Percentiles rank a stretch among this genome's conserved stretches.
These are phyloP conservation scores for Phtheirospermum japonicum DNA, from an alignment of 257 asterid genomes.

Conservation along the genomic window DNA sequence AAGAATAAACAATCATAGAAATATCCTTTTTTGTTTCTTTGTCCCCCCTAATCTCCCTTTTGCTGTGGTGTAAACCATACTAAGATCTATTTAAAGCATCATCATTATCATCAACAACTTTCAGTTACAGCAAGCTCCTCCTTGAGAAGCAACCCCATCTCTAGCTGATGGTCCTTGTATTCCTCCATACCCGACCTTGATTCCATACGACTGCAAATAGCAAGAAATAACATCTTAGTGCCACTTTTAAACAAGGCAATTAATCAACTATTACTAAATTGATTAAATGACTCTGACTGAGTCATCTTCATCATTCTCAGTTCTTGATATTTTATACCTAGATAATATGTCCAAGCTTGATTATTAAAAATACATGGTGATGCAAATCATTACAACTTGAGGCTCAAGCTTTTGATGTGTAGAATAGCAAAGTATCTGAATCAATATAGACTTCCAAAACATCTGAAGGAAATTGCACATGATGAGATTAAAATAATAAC, in stretches of 20 bases:
- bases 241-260: background rate
- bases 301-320: background rate
- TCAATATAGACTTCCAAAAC: slow-evolving; percentile 1
- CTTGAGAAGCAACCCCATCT: slow-evolving; percentile 63
- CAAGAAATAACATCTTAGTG: slow-evolving; percentile 10
- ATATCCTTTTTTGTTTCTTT: background rate
- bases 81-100: slow-evolving; percentile 5
- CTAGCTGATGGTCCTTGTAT: slow-evolving; percentile 64
- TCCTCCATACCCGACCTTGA: slow-evolving; percentile 79
- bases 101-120: background rate
- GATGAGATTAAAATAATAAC: slow-evolving; percentile 1
- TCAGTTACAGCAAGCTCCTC: slow-evolving; percentile 73
- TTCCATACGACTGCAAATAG: slow-evolving; percentile 61
- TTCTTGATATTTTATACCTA: background rate
- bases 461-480: background rate
- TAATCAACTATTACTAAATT: background rate
- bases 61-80: slow-evolving; percentile 15
- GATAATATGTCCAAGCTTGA: background rate
- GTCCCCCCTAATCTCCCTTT: background rate
- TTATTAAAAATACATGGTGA: too few relatives aligned
- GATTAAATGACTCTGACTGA: background rate
- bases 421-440: background rate
- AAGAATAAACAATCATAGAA: slow-evolving; percentile 22
- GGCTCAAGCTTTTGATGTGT: slow-evolving; percentile 13
- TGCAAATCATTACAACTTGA: background rate